Base-by-base conservation (phyloP, 2,329 filamentous ascomycete species). In the Aotearoamyces nothofagi region DNA sequence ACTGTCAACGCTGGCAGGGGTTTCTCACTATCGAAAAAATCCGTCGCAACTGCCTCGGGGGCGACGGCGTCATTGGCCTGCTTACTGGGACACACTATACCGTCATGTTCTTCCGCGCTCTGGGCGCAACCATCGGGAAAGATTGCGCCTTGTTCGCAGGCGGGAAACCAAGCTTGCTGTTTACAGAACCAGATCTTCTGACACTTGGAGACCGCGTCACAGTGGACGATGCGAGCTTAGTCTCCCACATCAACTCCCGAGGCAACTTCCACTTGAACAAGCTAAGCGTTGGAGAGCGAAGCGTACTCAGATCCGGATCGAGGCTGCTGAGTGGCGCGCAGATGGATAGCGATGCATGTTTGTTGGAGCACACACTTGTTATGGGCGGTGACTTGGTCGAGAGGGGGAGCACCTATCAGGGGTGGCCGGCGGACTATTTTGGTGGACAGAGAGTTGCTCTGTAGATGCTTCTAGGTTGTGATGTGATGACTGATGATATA, bases 1-100 rank as follows among this genome's bases (percentile, higher is more conserved):
- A 69, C 47, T 69, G 64, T 45, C 66, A 70, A 39, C 58, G 63
- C 17, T 70, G 66, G 64, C 64, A 70, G 40, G 41, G 69, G 6
- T 64, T 63, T 40, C 51, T 69, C 3, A 54, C 55, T 16, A 54
- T 67, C 20, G 65, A 69, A 47, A 54, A 54, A 11, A 44, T 70
- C 3, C 56, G 63, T 2, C 52, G 59, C 6, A 49, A 57, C 22
- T 66, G 63, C 43, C 67, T 60, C 37, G 56, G 57, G 3, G 57
- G 60, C 2, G 42, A 58, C 15, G 66, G 66, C 10, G 51, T 71
- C 11, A 49, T 69, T 1, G 58, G 61, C 9, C 51, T 70, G 39
- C 43, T 70, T 2, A 66, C 63, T 0, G 63, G 65, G 3, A 66
- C 65, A 1, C 54, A 57, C 30, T 71, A 58, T 49, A 49, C 63